Evolutionary conservation across 2,329 filamentous ascomycete species (phyloP), one percentile per base, ranked within the genome.

Genomic region (Penicillium sp.): DNA sequence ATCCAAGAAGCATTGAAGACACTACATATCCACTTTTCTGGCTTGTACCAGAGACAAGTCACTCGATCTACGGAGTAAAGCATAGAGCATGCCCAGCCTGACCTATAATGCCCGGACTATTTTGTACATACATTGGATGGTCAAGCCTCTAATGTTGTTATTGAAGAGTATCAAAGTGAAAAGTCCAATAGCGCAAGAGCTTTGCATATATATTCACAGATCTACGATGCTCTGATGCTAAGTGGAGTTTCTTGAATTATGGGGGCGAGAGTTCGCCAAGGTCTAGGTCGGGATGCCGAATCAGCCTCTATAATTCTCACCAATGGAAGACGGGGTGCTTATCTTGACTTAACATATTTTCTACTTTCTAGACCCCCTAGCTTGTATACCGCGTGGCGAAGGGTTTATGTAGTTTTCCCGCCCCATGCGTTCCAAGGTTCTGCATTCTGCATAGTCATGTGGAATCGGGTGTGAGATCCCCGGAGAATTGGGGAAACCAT

Each of bases 261-360:
- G 13, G 13, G 15, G 6, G n/a, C 17, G 33, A 44, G n/a, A 51
- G 39, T 44, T 55, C 10, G 60, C n/a, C 53, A 60, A 57, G 43
- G 17, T 39, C 42, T 31, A 43, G n/a, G 43, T 62, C 64, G 63
- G 64, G 66, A 66, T 67, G 62, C 66, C 60, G 62, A 63, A 53
- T 39, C 13, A 65, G 50, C 41, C 21, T 25, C 49, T 41, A 9
- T 42, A 33, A 21, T n/a, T 35, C 49, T 55, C 48, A 47, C 68
- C 67, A 70, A 70, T 70, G 53, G 58, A 47, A 47, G 48, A 15
- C 7, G 9, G 3, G 29, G 49, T 58, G 59, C 67, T 70, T 71
- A 71, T 71, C 69, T 66, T 17, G 44, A 23, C 59, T 62, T 60
- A 48, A 9, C n/a, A 10, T 35, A n/a, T 31, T 23, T 31, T 21